Conservation (phyloP, 2,329 filamentous ascomycete species). For the Xylaria sp. region DNA sequence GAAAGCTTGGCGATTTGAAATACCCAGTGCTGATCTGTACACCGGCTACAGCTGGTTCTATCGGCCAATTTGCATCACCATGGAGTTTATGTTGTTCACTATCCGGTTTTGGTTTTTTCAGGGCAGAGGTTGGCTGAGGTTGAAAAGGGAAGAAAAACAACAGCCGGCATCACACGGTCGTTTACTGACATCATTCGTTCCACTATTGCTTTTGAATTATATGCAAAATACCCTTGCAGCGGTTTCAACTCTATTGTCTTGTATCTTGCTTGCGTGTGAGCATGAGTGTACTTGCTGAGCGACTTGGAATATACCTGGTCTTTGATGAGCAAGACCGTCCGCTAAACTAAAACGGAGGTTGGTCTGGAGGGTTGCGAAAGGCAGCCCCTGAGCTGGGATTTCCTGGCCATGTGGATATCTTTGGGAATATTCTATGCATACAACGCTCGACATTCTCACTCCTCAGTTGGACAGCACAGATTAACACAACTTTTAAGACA, state of each 20-base stretch:
- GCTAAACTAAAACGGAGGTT: not conserved
- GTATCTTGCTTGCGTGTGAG: slow-evolving; percentile 9
- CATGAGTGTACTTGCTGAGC: not conserved
- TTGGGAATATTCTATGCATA: too few species aligned
- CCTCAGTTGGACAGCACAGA: too few species aligned
- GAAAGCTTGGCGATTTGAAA: slow-evolving; percentile 1
- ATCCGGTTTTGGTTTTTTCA: slow-evolving; percentile 23
- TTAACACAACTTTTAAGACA: too few species aligned
- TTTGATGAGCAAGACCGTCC: too few species aligned
- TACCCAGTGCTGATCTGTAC: slow-evolving; percentile 24
- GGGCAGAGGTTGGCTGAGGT: slow-evolving; percentile 25
- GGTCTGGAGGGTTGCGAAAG: too few species aligned
- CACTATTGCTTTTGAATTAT: slow-evolving; percentile 17
- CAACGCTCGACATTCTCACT: too few species aligned
- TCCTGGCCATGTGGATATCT: too few species aligned
- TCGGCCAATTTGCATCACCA: slow-evolving; percentile 36
- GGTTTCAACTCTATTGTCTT: slow-evolving; percentile 28
- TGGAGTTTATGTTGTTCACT: slow-evolving; percentile 34
- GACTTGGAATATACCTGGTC: not conserved
- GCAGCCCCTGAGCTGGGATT: too few species aligned
- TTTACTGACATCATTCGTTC: slow-evolving; percentile 32
- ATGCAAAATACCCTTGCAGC: slow-evolving; percentile 41
- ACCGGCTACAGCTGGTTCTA: slow-evolving; percentile 11
- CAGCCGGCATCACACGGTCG: slow-evolving; percentile 35
- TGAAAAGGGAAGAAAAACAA: slow-evolving; percentile 30